Base-by-base conservation (phyloP, 2,329 filamentous ascomycete species). In the Claviceps digitariae region DNA sequence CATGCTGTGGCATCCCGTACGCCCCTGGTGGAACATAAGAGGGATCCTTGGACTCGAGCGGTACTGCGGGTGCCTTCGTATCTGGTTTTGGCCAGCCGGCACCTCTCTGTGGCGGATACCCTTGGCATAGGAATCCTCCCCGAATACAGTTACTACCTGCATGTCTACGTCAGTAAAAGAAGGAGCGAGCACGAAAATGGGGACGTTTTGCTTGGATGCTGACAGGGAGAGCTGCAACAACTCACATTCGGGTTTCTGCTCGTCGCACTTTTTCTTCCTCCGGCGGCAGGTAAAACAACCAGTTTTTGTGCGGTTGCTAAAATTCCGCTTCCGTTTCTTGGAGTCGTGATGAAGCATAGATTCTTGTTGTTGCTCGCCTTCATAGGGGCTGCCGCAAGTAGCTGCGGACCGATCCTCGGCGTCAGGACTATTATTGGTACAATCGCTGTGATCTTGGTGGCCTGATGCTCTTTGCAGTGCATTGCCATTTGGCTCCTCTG, bases 211-310 rank as follows among this genome's bases (percentile, higher is more conserved):
- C 31, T 10, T 34, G 31, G n/a, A n/a, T 13, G 9, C 21, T 12
- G 27, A 13, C 29, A 21, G 8, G 20, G 31, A 34, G n/a, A 31
- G 8, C 12, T 25, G 21, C 21, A 9, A 25, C 43, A 8, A 75
- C 86, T 76, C 75, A 94, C 93, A 97, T 68, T 89, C 83, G 27
- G 93, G 93, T 67, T 95, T 94, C 52, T 79, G 80, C 72, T 97
- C 93, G 65, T 97, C 91, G 65, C 93, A 97, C 71, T 97, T 97
- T 81, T 97, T 97, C 78, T 97, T 97, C 55, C 91, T 80, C 65
- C 82, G 81, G 56, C 91, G 79, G 67, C 91, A 97, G 6, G 91
- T 97, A 69, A 95, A 82, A 67, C 91, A 97, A 34, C 90, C 90
- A 10, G 90, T 96, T 72, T 97, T 97, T 21, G 91, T 96, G 55